Evolutionary conservation across 768 basidiomycete species (phyloP), one percentile per base, ranked within the genome.

Genomic region (Mrakia hoshinonis): DNA sequence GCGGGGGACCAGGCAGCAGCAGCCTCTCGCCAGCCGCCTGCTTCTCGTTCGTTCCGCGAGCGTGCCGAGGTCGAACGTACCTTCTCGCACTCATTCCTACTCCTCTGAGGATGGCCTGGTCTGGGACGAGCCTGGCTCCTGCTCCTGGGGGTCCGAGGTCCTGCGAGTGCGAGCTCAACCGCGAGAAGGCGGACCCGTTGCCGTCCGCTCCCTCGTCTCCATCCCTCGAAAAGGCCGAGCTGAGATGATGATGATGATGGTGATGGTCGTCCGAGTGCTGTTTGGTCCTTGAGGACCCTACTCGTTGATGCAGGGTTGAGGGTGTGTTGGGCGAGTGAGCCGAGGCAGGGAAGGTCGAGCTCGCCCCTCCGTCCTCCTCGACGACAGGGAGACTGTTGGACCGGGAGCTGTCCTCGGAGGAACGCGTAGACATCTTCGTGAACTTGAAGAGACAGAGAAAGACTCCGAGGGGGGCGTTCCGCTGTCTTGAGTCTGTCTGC

Each of bases 61-160:
- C 4, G 52, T 24, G 54, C n/a, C 18, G 29, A 58, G 4, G 55
- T 18, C 0, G 31, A 58, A 43, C 43, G 15, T 43, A 61, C 58
- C 58, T 61, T 36, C 58, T 61, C 10, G 58, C 58, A 20, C 58
- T 61, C 58, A 61, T 61, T 6, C 58, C 58, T 38, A 61, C 58
- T 0, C 58, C 58, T 61, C 58, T 9, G 11, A 61, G 58, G 58
- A 61, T 61, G 22, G 58, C 36, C 22, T 61, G 58, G 22, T 61
- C 58, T 0, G 58, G 58, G 3, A 61, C 58, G 34, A 61, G 22
- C 36, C 58, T 61, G 2, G 34, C 58, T 38, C 58, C 58, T 22
- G 1, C 34, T n/a, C 3, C 58, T 43, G 43, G 43, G 6, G 43
- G 43, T 6, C 43, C 43, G 43, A 43, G 43, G 18, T 34, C 20